Base-by-base conservation (phyloP, 2,329 filamentous ascomycete genomes). In the Colletotrichum lupini region DNA sequence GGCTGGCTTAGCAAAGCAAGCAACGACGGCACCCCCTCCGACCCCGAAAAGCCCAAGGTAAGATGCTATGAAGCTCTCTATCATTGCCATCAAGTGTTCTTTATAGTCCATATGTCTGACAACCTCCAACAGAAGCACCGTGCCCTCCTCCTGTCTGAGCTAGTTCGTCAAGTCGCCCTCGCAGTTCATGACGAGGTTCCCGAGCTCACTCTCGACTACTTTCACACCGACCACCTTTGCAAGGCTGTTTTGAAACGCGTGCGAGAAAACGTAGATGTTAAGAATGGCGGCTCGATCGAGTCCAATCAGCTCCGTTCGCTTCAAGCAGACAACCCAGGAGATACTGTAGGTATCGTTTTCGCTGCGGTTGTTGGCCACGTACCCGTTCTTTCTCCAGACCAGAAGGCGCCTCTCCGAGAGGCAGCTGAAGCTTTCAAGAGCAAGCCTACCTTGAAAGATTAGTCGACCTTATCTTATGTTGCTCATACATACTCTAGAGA, bases 171-270 rank as follows among this genome's bases (percentile, higher is more conserved):
- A 32, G 28, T 53, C 19, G 52, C 14, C 22, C 22, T 65, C 24
- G 61, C 52, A 26, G 52, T 70, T n/a, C 22, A 70, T 6, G 14
- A 64, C 3, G 67, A 70, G 35, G 24, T 70, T 14, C 26, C 61
- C 30, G 53, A 56, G 8, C 28, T 66, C 22, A 58, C 46, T 19
- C 22, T 70, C 14, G 35, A 66, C 35, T 70, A 70, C 32, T 70
- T 35, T 14, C 5, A 28, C 24, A 32, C 59, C n/a, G 28, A 66
- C 19, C 22, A 57, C n/a, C 32, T 24, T 16, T 64, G 60, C 35
- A 46, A 53, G 24, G 28, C 16, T 14, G 26, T 70, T 11, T 24
- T 70, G 28, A 53, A 35, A 35, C 26, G 52, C 26, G 61, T 65
- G n/a, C 53, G 59, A 35, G 35, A 65, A 49, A 16, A n/a, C 19